Base-by-base conservation (phyloP, 1,284 basidiomycete genomes). In the Leccinum solheimii region DNA sequence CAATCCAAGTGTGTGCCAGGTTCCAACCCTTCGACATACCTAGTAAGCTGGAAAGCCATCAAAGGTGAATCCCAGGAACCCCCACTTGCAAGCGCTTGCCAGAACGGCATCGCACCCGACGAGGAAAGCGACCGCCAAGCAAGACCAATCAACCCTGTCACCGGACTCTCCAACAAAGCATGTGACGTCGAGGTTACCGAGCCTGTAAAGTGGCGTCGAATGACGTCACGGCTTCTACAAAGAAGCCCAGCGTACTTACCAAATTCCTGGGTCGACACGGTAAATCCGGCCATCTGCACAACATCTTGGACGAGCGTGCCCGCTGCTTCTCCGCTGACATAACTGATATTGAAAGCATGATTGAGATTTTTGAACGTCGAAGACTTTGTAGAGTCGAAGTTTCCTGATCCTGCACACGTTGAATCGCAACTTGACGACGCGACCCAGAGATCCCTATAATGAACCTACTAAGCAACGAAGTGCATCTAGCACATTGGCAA, bases 321-420 rank as follows among this genome's bases (percentile, higher is more conserved):
- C 1, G 66, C 66, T 0, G 83, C 86, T 6, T 77, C 68, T 5
- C 86, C 87, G 26, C 77, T 81, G 13, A 85, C 86, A 66, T 90
- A 90, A 2, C 77, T 78, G 60, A 88, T 81, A 5, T 70, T 58
- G 70, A 88, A 87, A 1, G 69, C 32, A 5, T 21, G 66, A 43
- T 52, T 52, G 21, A 72, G 63, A 55, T 66, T 69, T 48, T 67
- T 65, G 62, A 74, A 76, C 2, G 71, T 71, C 13, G 68, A 69
- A 4, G 77, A 78, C 5, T 56, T 57, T 9, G 64, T 3, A 6
- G 67, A 5, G 57, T 70, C 48, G 27, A 71, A 79, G 16, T 64
- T 68, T 16, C 65, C 66, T 3, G 72, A 66, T 75, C 66, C 69
- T 5, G 53, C 60, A 54, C 73, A 72, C 3, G 56, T 60, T 2